Percentiles rank a stretch among this genome's conserved stretches.
Evolutionary conservation across 1,284 basidiomycete genomes (phyloP).

Genomic region (Malassezia vespertilionis): DNA sequence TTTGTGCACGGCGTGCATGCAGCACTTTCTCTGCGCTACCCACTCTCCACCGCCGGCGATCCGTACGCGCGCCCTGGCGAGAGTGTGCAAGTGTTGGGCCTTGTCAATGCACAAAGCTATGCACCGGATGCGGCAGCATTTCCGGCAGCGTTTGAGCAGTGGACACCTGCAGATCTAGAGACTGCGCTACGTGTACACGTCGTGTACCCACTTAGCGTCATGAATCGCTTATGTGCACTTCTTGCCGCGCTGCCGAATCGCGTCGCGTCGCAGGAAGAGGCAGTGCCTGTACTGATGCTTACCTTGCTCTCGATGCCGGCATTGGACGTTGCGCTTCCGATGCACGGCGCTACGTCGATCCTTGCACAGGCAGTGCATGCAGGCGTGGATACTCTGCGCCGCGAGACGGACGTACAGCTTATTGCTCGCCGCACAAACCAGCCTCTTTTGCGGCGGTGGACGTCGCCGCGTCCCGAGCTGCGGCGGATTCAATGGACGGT

Average conservation of each 20-base stretch:
- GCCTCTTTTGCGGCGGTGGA: not conserved
- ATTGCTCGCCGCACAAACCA: not conserved
- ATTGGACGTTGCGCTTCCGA: constrained; percentile 22
- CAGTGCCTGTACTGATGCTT: constrained; percentile 20
- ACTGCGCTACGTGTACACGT: constrained; percentile 30
- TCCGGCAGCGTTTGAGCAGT: constrained; percentile 8
- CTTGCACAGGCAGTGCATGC: constrained; percentile 29
- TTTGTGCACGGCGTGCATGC: constrained; percentile 31
- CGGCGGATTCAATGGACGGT: not conserved
- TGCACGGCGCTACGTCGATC: constrained; percentile 26
- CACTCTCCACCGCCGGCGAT: constrained; percentile 39
- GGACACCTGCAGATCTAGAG: constrained; percentile 12
- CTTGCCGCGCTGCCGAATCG: constrained; percentile 24
- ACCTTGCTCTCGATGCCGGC: constrained; percentile 27
- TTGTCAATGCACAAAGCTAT: constrained; percentile 38
- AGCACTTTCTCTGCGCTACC: constrained; percentile 35
- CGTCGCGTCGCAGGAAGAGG: constrained; percentile 10
- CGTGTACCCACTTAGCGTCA: constrained; percentile 25
- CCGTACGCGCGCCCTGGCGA: constrained; percentile 42
- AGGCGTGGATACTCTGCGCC: constrained; percentile 25
- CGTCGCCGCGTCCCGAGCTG: not conserved
- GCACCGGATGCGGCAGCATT: constrained; percentile 22
- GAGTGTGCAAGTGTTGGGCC: constrained; percentile 29
- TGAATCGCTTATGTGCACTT: constrained; percentile 25
- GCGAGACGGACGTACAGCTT: constrained; percentile 27